phyloP scores from a whole-genome alignment of 345 rosid genomes.

The Sisymbrium altissimum region DNA sequence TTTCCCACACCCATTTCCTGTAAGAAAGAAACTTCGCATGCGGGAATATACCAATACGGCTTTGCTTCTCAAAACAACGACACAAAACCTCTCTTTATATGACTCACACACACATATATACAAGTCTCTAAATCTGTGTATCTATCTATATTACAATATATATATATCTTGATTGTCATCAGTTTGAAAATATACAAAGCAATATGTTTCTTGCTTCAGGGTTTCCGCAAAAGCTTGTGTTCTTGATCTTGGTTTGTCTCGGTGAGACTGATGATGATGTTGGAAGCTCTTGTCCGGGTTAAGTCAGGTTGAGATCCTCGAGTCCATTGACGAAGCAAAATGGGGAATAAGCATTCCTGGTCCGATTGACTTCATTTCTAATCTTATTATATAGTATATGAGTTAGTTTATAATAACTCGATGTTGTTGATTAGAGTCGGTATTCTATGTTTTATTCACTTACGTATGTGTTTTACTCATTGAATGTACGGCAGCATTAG shows the following conservation, averaged over 20 bases:
- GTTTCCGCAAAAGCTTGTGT: not conserved
- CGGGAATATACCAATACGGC: constrained; percentile 35
- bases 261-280: not conserved
- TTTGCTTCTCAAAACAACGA: constrained; percentile 34
- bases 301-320: not conserved
- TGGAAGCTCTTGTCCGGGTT: constrained; percentile 2
- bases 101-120: not conserved
- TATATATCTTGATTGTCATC: not conserved
- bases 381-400: not conserved
- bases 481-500: not conserved
- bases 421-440: not conserved
- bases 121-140: not conserved
- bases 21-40: constrained; percentile 30
- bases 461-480: not conserved
- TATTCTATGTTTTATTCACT: not conserved
- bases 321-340: not conserved
- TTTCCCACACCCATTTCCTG: constrained; percentile 16
- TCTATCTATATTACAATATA: not conserved
- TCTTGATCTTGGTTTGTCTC: constrained; percentile 16
- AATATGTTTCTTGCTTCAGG: constrained; percentile 16
- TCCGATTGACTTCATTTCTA: constrained; percentile 13
- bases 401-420: not conserved
- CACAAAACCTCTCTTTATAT: constrained; percentile 22
- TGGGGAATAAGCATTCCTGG: constrained; percentile 40
- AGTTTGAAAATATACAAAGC: not conserved